Evolutionary conservation across 176 grass and related monocot species (phyloP).

Genomic region (Themeda triandra): DNA sequence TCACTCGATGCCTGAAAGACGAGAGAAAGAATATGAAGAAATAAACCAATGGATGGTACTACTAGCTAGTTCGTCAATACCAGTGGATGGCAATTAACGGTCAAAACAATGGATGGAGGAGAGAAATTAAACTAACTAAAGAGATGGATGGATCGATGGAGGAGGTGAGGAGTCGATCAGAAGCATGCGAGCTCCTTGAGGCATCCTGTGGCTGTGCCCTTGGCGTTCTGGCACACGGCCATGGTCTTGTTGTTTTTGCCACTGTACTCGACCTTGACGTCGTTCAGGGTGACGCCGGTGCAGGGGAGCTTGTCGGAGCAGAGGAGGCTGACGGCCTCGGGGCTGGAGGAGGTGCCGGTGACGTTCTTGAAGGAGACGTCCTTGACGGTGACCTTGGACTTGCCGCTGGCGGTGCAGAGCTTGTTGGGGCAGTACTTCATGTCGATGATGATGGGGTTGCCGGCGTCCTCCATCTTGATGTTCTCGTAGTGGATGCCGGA

Average conservation of each 20-base stretch:
- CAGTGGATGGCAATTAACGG: too few relatives aligned
- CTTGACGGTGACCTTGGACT: neutral
- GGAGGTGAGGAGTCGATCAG: neutral
- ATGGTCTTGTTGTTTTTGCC: constrained; percentile 32
- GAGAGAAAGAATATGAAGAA: too few relatives aligned
- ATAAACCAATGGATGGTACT: too few relatives aligned
- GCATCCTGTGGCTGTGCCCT: neutral
- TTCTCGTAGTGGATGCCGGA: constrained; percentile 44
- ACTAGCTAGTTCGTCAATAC: too few relatives aligned
- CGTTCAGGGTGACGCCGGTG: constrained; percentile 23
- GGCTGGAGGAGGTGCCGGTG: constrained; percentile 49
- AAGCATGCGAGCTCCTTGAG: constrained; percentile 29
- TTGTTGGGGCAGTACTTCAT: constrained; percentile 68
- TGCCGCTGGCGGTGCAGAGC: constrained; percentile 12
- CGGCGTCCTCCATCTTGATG: constrained; percentile 39
- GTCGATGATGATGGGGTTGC: constrained; percentile 66
- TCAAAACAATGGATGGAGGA: too few relatives aligned
- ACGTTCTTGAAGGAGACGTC: constrained; percentile 46
- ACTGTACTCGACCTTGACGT: constrained; percentile 39
- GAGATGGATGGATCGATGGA: neutral
- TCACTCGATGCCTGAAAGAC: too few relatives aligned
- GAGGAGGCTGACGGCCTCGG: constrained; percentile 39
- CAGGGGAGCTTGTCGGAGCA: constrained; percentile 49
- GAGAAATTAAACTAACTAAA: too few relatives aligned
- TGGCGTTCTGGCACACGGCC: constrained; percentile 13